phyloP scores from a whole-genome alignment of 768 basidiomycete species.

The Hericium erinaceus region DNA sequence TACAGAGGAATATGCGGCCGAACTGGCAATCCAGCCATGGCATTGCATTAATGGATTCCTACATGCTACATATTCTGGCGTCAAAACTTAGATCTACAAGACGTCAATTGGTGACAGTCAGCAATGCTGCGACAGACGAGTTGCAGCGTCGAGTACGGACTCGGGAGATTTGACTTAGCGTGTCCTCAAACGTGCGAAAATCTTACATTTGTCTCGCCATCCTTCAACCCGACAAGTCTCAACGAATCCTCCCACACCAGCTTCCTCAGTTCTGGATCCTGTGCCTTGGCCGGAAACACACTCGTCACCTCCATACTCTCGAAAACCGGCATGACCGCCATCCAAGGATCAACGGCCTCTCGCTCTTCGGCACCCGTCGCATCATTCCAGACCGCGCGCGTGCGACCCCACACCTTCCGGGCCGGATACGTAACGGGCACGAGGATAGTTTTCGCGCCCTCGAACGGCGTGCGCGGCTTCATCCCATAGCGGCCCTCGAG shows the following conservation, averaged over 20 bases:
- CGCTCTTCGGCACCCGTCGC: background rate
- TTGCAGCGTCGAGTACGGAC: too few species aligned
- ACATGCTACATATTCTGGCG: too few species aligned
- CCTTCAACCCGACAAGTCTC: too few species aligned
- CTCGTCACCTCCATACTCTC: background rate
- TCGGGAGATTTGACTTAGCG: too few species aligned
- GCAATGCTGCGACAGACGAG: too few species aligned
- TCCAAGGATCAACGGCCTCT: background rate
- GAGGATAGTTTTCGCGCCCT: background rate
- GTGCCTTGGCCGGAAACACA: background rate
- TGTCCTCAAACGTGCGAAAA: too few species aligned
- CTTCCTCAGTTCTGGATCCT: background rate
- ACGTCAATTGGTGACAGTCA: too few species aligned
- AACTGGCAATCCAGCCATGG: too few species aligned
- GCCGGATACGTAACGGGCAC: background rate
- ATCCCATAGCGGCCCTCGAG: background rate
- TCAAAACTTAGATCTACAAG: too few species aligned
- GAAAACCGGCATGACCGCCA: background rate
- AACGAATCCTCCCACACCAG: background rate
- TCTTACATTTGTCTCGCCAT: too few species aligned
- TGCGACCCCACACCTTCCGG: background rate
- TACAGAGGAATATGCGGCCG: too few species aligned
- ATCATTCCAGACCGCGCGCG: background rate
- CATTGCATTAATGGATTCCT: too few species aligned
- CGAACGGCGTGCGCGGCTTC: background rate